phyloP scores from a whole-genome alignment of 164 flowering plant species.

The Protea cynaroides region DNA sequence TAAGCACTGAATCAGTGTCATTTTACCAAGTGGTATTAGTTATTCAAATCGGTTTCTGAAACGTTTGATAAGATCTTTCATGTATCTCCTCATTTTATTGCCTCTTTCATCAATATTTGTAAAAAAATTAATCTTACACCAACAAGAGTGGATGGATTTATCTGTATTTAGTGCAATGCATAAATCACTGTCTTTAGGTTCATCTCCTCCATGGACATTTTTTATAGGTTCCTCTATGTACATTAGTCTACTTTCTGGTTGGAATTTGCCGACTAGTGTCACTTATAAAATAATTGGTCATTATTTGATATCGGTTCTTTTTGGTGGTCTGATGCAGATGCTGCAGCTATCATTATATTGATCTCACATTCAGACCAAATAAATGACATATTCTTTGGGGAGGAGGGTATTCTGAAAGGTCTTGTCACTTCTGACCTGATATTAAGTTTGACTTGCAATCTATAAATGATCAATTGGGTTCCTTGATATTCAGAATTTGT shows the following conservation, averaged over 20 bases:
- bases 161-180: not conserved
- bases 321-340: constrained; percentile 42
- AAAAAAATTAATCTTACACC: too few relatives aligned
- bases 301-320: not conserved
- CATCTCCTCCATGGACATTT: not conserved
- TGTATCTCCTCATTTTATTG: too few relatives aligned
- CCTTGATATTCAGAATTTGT: not conserved
- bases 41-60: too few relatives aligned
- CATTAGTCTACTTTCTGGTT: not conserved
- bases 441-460: too few relatives aligned
- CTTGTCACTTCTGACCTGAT: constrained; percentile 5
- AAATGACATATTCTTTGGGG: constrained; percentile 37
- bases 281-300: not conserved
- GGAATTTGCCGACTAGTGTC: not conserved
- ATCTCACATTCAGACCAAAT: constrained; percentile 40
- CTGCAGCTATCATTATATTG: constrained; percentile 44
- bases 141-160: too few relatives aligned
- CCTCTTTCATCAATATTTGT: too few relatives aligned
- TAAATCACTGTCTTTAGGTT: not conserved
- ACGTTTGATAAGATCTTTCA: too few relatives aligned
- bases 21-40: too few relatives aligned
- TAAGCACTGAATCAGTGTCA: too few relatives aligned
- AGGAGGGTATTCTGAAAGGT: constrained; percentile 55
- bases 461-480: not conserved
- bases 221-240: too few relatives aligned